phyloP scores from a whole-genome alignment of 441 rosid species.

The Metrosideros polymorpha region DNA sequence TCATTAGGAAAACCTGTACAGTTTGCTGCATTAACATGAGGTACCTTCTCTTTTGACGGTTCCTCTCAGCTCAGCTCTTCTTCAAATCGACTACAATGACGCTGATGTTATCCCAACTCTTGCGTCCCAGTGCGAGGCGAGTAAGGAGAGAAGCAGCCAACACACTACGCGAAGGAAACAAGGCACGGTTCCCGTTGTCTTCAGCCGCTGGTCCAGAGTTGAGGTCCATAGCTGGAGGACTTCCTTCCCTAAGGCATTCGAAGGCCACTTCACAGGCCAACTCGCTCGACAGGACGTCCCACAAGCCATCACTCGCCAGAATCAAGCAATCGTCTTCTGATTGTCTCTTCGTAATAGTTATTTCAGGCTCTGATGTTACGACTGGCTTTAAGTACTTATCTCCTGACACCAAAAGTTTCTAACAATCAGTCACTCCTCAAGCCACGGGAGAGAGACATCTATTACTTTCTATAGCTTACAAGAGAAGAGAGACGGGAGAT shows the following conservation, averaged over 20 bases:
- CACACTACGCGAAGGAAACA: conserved; percentile 38
- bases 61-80: conserved; percentile 1
- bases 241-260: conserved; percentile 29
- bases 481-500: neutral
- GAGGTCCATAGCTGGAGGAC: conserved; percentile 2
- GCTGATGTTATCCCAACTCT: conserved; percentile 67
- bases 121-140: conserved; percentile 64
- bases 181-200: conserved; percentile 12
- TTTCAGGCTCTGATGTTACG: conserved; percentile 45
- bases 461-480: neutral
- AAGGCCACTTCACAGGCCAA: conserved; percentile 39
- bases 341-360: conserved; percentile 29
- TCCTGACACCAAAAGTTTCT: conserved; percentile 19
- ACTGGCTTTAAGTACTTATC: conserved; percentile 46
- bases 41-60: neutral
- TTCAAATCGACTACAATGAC: conserved; percentile 62
- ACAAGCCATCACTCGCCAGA: conserved; percentile 55
- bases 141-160: conserved; percentile 65
- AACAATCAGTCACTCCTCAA: neutral
- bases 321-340: conserved; percentile 45
- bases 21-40: neutral
- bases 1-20: neutral
- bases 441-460: neutral
- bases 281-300: conserved; percentile 52
- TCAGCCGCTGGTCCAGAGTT: conserved; percentile 16